These are phyloP conservation scores for Globisporangium uncinulatum DNA, from an alignment of 352 stramenopile species.

Conservation along the genomic window DNA sequence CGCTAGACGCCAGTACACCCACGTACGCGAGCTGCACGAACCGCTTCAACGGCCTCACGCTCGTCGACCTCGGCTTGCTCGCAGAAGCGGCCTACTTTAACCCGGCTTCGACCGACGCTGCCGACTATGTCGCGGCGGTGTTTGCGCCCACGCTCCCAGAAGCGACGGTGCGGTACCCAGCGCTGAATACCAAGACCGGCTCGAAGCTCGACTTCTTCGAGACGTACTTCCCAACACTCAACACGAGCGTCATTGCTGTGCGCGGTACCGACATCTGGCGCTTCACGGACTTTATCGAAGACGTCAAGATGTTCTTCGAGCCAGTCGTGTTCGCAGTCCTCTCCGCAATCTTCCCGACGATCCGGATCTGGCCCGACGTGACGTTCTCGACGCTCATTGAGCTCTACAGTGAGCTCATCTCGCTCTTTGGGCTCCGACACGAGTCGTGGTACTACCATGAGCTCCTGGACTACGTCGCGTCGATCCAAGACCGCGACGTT, in stretches of 20 bases:
- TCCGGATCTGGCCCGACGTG: conserved; percentile 89
- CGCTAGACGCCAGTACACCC: conserved; percentile 39
- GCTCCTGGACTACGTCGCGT: conserved; percentile 75
- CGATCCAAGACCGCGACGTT: conserved; percentile 74
- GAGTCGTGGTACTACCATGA: conserved; percentile 87
- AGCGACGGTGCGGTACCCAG: conserved; percentile 54
- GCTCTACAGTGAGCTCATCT: conserved; percentile 82
- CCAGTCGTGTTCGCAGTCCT: conserved; percentile 87
- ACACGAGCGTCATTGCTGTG: conserved; percentile 85
- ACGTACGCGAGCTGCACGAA: conserved; percentile 75
- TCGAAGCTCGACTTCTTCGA: conserved; percentile 87
- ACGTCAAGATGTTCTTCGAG: conserved; percentile 90
- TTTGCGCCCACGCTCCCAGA: conserved; percentile 40
- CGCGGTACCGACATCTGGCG: conserved; percentile 87
- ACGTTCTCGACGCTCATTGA: conserved; percentile 85
- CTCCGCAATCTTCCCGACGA: conserved; percentile 86
- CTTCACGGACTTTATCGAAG: conserved; percentile 88
- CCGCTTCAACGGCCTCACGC: conserved; percentile 62
- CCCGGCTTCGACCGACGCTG: conserved; percentile 68
- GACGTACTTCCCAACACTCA: conserved; percentile 64
- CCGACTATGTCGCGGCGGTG: conserved; percentile 61
- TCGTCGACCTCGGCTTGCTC: conserved; percentile 83
- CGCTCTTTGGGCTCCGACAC: conserved; percentile 84
- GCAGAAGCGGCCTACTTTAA: conserved; percentile 88
- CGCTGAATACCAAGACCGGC: conserved; percentile 73